A percentile compares a stretch with the other conserved stretches of the same genome.
phyloP scores from a whole-genome alignment of 2,329 filamentous ascomycete species.

The Colletotrichum lupini region DNA sequence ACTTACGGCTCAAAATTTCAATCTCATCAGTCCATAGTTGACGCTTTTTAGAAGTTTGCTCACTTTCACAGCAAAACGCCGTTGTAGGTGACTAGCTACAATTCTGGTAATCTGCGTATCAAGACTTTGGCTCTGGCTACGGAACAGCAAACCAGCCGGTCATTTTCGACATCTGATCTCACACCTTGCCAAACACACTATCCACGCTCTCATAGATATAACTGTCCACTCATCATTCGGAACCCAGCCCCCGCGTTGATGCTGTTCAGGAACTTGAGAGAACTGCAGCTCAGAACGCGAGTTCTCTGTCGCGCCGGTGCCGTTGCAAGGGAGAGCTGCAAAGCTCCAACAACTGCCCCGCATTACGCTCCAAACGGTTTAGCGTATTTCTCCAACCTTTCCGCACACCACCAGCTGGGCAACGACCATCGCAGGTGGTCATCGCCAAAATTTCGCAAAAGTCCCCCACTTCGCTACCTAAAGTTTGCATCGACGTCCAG shows the following conservation, averaged over 20 bases:
- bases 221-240: no score
- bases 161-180: background rate
- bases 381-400: conserved; percentile 8
- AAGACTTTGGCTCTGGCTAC: background rate
- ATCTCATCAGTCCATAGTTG: background rate
- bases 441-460: conserved; percentile 33
- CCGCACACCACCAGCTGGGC: background rate
- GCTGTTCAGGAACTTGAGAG: background rate
- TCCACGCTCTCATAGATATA: background rate
- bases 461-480: conserved; percentile 30
- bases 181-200: background rate
- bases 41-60: background rate
- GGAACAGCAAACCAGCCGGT: background rate
- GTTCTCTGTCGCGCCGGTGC: background rate
- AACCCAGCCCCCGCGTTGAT: background rate
- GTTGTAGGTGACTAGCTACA: background rate
- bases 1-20: background rate
- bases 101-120: background rate
- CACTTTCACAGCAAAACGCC: background rate
- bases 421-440: conserved; percentile 12
- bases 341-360: conserved; percentile 8
- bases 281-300: conserved; percentile 21
- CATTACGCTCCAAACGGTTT: background rate
- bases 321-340: background rate
- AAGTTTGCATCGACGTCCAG: conserved; percentile 8